A percentile compares a stretch with the other conserved stretches of the same genome.
phyloP scores from a whole-genome alignment of 768 basidiomycete genomes.

The Sporobolomyces roseus region DNA sequence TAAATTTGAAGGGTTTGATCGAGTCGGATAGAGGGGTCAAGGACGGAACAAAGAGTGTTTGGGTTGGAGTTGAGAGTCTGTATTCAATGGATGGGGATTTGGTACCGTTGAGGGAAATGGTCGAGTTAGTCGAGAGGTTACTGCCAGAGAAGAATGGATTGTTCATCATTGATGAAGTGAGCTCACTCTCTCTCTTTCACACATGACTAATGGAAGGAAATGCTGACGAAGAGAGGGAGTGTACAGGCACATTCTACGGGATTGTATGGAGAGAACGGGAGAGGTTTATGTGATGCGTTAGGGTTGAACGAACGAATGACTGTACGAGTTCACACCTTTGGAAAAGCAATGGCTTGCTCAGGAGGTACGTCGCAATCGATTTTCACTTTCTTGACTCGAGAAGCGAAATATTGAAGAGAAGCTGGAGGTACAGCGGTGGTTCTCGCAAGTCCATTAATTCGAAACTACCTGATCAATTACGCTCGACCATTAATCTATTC shows the following conservation, averaged over 20 bases:
- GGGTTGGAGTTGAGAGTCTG: conserved; percentile 79
- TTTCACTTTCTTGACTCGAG: background rate
- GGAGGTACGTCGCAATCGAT: conserved; percentile 61
- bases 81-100: conserved; percentile 98
- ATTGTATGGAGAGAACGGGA: conserved; percentile 72
- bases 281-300: conserved; percentile 66
- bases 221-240: background rate
- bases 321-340: conserved; percentile 82
- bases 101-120: conserved; percentile 66
- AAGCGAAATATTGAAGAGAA: no score
- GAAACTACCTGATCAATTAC: conserved; percentile 85
- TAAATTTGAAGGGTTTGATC: conserved; percentile 53
- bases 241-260: conserved; percentile 77
- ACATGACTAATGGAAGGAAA: no score
- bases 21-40: conserved; percentile 29
- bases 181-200: background rate
- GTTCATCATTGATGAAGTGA: conserved; percentile 68
- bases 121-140: conserved; percentile 57
- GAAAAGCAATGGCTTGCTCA: conserved; percentile 78
- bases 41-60: conserved; percentile 53
- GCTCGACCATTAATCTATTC: conserved; percentile 88
- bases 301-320: conserved; percentile 68
- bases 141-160: conserved; percentile 65
- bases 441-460: conserved; percentile 65
- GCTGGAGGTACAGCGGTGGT: conserved; percentile 60